Evolutionary conservation across 1,139 yeast species (phyloP).

Genomic region (Suhomyces bolitotheri): DNA sequence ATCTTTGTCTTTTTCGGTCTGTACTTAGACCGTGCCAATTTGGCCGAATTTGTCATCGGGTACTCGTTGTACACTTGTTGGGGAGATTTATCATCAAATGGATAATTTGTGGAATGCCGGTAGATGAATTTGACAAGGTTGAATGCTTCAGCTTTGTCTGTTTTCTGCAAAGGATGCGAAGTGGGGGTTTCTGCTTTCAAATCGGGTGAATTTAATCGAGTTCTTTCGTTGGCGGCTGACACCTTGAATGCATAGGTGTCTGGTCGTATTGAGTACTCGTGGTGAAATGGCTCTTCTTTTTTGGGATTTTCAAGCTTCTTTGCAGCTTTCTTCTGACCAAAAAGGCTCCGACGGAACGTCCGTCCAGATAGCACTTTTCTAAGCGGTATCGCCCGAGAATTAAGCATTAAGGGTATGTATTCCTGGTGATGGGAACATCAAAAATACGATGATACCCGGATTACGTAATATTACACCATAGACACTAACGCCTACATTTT

Average conservation of each 20-base stretch:
- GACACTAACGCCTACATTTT: too few relatives aligned
- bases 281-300: slow-evolving; percentile 33
- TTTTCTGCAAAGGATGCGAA: slow-evolving; percentile 35
- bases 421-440: neutral
- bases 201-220: slow-evolving; percentile 5
- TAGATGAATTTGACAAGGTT: slow-evolving; percentile 42
- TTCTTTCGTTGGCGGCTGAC: slow-evolving; percentile 27
- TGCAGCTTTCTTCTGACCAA: slow-evolving; percentile 24
- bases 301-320: slow-evolving; percentile 23
- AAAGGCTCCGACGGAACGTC: slow-evolving; percentile 17
- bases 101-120: slow-evolving; percentile 46
- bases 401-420: slow-evolving; percentile 1
- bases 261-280: slow-evolving; percentile 50
- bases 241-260: slow-evolving; percentile 51
- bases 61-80: slow-evolving; percentile 42
- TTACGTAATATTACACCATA: slow-evolving; percentile 6
- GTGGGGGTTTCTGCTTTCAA: slow-evolving; percentile 9
- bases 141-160: slow-evolving; percentile 18
- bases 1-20: slow-evolving; percentile 69
- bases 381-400: neutral
- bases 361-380: neutral
- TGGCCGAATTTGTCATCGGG: slow-evolving; percentile 45
- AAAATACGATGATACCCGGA: neutral
- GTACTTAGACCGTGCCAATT: slow-evolving; percentile 42
- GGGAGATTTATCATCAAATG: slow-evolving; percentile 40